Percentiles rank a stretch among this genome's conserved stretches.
Conservation (phyloP, 495 filamentous ascomycete species). For the Penicillium lagena region DNA sequence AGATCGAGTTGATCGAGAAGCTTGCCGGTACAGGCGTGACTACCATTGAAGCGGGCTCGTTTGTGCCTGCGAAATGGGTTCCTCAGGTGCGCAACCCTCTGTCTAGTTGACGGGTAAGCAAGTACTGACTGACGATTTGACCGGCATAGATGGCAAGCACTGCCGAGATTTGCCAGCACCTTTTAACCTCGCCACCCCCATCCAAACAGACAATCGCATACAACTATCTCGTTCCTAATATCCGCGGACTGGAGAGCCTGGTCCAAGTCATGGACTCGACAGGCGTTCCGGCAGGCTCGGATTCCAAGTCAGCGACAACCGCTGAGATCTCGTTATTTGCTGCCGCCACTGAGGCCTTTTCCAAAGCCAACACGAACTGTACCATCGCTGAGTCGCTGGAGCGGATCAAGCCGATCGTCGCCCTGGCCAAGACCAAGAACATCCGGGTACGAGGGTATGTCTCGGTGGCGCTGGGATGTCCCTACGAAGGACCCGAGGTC, state of each 20-base stretch:
- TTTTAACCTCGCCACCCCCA: conserved; percentile 53
- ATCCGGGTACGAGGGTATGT: conserved; percentile 89
- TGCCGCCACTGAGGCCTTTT: conserved; percentile 87
- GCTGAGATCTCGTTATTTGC: conserved; percentile 88
- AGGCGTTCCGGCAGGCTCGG: conserved; percentile 32
- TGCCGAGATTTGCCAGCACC: conserved; percentile 67
- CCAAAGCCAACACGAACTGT: conserved; percentile 88
- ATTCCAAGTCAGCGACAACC: conserved; percentile 24
- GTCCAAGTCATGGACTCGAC: conserved; percentile 37
- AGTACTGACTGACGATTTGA: too few relatives aligned
- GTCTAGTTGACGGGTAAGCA: too few relatives aligned
- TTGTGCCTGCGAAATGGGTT: conserved; percentile 96
- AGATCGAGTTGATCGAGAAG: conserved; percentile 74
- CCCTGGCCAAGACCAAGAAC: conserved; percentile 59
- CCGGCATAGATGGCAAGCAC: conserved; percentile 80
- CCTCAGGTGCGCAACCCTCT: conserved; percentile 60
- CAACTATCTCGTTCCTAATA: conserved; percentile 90
- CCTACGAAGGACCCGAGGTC: conserved; percentile 85
- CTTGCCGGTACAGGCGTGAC: conserved; percentile 79
- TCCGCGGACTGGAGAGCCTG: conserved; percentile 63
- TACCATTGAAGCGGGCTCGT: conserved; percentile 91
- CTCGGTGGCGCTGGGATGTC: conserved; percentile 88
- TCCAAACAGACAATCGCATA: conserved; percentile 68
- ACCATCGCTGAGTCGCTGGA: conserved; percentile 73
- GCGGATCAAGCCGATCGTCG: conserved; percentile 68